Evolutionary conservation across 371 early-diverging fungal species (phyloP).

Genomic region (Scutellospora calospora): DNA sequence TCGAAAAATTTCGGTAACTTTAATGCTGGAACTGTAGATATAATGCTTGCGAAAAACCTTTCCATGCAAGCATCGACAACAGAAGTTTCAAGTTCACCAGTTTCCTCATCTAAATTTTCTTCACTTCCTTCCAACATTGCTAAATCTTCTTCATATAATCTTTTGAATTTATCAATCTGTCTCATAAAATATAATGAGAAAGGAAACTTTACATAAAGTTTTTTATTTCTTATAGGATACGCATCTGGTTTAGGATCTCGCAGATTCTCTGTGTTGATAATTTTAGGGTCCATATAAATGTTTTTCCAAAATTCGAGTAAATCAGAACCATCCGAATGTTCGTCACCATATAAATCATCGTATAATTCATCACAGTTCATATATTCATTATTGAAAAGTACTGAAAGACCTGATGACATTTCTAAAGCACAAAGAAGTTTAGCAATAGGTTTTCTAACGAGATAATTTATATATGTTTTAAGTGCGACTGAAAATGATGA

Average conservation of each 20-base stretch:
- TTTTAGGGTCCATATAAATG: constrained; percentile 32
- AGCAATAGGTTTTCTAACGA: constrained; percentile 39
- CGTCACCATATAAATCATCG: background rate
- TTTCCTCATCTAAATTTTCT: constrained; percentile 19
- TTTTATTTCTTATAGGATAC: constrained; percentile 4
- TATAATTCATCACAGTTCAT: too few species aligned
- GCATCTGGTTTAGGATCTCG: constrained; percentile 42
- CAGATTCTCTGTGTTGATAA: constrained; percentile 36
- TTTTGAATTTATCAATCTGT: constrained; percentile 40
- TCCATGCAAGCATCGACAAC: constrained; percentile 10
- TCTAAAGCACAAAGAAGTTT: constrained; percentile 41
- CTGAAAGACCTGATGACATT: background rate
- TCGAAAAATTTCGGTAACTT: background rate
- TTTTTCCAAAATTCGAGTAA: constrained; percentile 36
- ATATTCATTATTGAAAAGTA: constrained; percentile 11
- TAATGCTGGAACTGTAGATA: constrained; percentile 19
- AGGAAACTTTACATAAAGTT: constrained; percentile 32
- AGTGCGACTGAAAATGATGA: constrained; percentile 40
- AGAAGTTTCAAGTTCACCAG: background rate
- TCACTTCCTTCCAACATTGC: constrained; percentile 14
- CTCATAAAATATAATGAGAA: constrained; percentile 42
- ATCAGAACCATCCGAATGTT: background rate
- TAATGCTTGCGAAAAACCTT: constrained; percentile 15
- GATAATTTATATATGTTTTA: constrained; percentile 28
- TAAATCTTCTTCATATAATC: constrained; percentile 39